Conservation (phyloP, 1,284 basidiomycete species). For the Vanrija pseudolonga region DNA sequence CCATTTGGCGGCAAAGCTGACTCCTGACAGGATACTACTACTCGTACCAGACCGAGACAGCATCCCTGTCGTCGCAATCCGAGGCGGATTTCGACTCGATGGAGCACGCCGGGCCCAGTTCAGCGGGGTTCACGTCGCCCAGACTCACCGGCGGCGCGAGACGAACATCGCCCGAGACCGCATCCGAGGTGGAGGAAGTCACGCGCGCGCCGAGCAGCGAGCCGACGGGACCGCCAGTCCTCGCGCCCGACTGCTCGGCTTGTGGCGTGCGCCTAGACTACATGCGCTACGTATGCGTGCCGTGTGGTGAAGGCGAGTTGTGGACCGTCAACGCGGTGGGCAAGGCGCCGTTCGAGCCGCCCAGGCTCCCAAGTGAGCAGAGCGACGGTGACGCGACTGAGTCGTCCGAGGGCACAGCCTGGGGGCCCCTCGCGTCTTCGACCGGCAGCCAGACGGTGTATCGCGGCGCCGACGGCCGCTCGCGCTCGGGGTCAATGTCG, state of each 20-base stretch:
- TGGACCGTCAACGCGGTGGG: slow-evolving; percentile 37
- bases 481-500: slow-evolving; percentile 21
- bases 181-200: slow-evolving; percentile 48
- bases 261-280: slow-evolving; percentile 69
- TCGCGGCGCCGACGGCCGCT: slow-evolving; percentile 5
- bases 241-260: slow-evolving; percentile 72
- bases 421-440: slow-evolving; percentile 5
- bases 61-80: slow-evolving; percentile 24
- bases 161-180: neutral
- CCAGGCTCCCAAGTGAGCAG: slow-evolving; percentile 8
- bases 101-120: too few relatives aligned
- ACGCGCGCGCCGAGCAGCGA: slow-evolving; percentile 50
- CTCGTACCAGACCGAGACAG: slow-evolving; percentile 42
- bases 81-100: slow-evolving; percentile 16
- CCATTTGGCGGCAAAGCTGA: neutral
- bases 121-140: too few relatives aligned
- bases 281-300: slow-evolving; percentile 79
- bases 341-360: slow-evolving; percentile 24
- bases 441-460: slow-evolving; percentile 23
- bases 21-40: slow-evolving; percentile 44
- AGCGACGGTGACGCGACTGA: slow-evolving; percentile 11
- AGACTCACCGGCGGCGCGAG: neutral
- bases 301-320: slow-evolving; percentile 65
- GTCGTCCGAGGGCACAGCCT: slow-evolving; percentile 27
- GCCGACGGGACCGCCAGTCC: slow-evolving; percentile 55